These are phyloP conservation scores for Tetradesmus lagerheimii DNA, from an alignment of 139 green algal species.

Conservation along the genomic window DNA sequence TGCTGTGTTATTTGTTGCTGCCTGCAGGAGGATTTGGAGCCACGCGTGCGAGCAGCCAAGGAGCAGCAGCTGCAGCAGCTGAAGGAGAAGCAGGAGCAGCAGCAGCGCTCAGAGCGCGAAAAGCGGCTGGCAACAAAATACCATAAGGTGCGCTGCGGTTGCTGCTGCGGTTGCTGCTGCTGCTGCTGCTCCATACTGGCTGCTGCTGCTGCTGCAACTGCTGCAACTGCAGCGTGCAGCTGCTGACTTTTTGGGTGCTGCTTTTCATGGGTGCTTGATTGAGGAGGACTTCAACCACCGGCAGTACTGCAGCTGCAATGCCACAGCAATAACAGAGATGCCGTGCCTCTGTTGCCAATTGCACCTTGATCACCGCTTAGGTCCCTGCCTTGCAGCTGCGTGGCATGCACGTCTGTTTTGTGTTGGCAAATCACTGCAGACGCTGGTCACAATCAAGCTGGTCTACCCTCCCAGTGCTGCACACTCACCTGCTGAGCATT, in stretches of 20 bases:
- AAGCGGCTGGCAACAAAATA: slow-evolving; percentile 77
- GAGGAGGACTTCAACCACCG: too few species aligned
- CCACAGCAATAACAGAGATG: too few species aligned
- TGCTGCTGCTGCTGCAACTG: too few species aligned
- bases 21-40: slow-evolving; percentile 55
- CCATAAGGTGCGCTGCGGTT: slow-evolving; percentile 74
- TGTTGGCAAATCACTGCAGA: background rate
- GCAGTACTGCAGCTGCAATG: too few species aligned
- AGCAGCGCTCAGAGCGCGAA: slow-evolving; percentile 64
- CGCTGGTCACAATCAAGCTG: background rate
- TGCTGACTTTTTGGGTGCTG: too few species aligned
- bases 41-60: slow-evolving; percentile 58
- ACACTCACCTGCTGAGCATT: background rate
- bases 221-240: too few species aligned
- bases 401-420: background rate
- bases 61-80: slow-evolving; percentile 74
- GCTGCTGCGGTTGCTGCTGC: too few species aligned
- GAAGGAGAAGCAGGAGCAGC: slow-evolving; percentile 35
- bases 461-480: background rate
- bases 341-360: too few species aligned
- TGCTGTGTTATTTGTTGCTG: background rate
- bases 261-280: too few species aligned
- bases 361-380: too few species aligned
- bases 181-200: too few species aligned
- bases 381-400: background rate